phyloP scores from a whole-genome alignment of 2,329 filamentous ascomycete genomes.

The Fusarium fujikuroi region DNA sequence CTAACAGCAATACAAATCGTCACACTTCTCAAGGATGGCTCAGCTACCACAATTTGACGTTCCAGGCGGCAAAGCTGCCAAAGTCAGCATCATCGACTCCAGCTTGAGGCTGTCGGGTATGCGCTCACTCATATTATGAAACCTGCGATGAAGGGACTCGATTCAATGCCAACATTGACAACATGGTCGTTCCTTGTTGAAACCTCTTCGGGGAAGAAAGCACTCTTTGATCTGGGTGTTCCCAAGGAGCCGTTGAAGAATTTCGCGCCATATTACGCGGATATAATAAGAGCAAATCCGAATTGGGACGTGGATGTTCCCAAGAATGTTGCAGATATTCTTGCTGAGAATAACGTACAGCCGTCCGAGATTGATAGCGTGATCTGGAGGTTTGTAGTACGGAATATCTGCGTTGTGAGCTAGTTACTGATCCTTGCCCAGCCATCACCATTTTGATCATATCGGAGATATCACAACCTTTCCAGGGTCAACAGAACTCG shows the following conservation, averaged over 20 bases:
- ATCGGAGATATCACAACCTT: slow-evolving; percentile 27
- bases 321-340: slow-evolving; percentile 21
- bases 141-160: slow-evolving; percentile 1
- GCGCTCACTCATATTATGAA: not conserved
- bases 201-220: not conserved
- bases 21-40: not conserved
- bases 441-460: slow-evolving; percentile 32
- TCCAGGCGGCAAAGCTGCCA: not conserved
- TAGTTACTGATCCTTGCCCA: not conserved
- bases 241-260: slow-evolving; percentile 10
- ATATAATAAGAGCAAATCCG: not conserved
- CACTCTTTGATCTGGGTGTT: slow-evolving; percentile 24
- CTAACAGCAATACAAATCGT: rapidly evolving
- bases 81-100: slow-evolving; percentile 23
- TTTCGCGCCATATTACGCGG: not conserved
- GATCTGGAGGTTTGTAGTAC: slow-evolving; percentile 23
- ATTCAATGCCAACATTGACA: not conserved
- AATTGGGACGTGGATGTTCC: not conserved
- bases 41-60: slow-evolving; percentile 5
- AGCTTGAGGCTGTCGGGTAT: slow-evolving; percentile 6
- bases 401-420: rapidly evolving
- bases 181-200: slow-evolving; percentile 28
- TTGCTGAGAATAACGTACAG: not conserved
- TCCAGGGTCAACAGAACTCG: slow-evolving; percentile 12
- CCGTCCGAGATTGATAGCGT: slow-evolving; percentile 10